Percentiles rank a stretch among this genome's conserved stretches.
These are phyloP conservation scores for Microdochium paspali DNA, from an alignment of 2,329 filamentous ascomycete genomes.

Conservation along the genomic window DNA sequence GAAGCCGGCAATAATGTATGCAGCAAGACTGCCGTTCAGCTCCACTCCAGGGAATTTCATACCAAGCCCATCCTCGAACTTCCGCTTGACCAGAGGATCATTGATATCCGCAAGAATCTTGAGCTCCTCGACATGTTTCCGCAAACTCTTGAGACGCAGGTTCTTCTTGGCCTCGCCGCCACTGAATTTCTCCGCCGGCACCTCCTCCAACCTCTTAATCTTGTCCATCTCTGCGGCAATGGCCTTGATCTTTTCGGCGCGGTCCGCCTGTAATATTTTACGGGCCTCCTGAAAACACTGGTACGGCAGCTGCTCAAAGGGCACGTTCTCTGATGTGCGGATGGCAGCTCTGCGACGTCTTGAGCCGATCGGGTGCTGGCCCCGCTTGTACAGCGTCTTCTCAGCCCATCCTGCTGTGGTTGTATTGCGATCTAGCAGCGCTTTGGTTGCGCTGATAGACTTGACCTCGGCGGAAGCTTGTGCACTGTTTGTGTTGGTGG, in stretches of 20 bases:
- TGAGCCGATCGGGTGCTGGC: slow-evolving; percentile 69
- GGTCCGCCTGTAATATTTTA: slow-evolving; percentile 70
- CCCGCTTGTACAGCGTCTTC: slow-evolving; percentile 56
- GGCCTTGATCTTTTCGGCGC: slow-evolving; percentile 67
- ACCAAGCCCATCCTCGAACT: slow-evolving; percentile 89
- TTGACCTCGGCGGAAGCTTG: slow-evolving; percentile 4
- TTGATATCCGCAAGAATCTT: slow-evolving; percentile 93
- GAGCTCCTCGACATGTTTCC: slow-evolving; percentile 61
- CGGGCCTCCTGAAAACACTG: slow-evolving; percentile 97
- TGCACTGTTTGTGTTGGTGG: slow-evolving; percentile 12
- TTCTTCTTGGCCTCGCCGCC: slow-evolving; percentile 59
- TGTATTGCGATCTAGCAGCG: slow-evolving; percentile 56
- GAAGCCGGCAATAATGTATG: too few relatives aligned
- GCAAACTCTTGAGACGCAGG: slow-evolving; percentile 58
- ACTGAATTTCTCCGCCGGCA: slow-evolving; percentile 43
- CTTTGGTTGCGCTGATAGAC: background rate
- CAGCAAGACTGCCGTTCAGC: too few relatives aligned
- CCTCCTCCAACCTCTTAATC: slow-evolving; percentile 57
- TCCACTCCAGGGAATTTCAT: slow-evolving; percentile 10
- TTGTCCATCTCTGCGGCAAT: slow-evolving; percentile 60
- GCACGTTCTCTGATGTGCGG: slow-evolving; percentile 54
- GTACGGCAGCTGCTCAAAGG: slow-evolving; percentile 91
- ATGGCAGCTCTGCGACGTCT: slow-evolving; percentile 72
- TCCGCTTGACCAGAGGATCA: slow-evolving; percentile 86
- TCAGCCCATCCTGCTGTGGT: slow-evolving; percentile 57